Evolutionary conservation across 2,329 filamentous ascomycete genomes (phyloP).

Genomic region (Sordariomycetes sp.): DNA sequence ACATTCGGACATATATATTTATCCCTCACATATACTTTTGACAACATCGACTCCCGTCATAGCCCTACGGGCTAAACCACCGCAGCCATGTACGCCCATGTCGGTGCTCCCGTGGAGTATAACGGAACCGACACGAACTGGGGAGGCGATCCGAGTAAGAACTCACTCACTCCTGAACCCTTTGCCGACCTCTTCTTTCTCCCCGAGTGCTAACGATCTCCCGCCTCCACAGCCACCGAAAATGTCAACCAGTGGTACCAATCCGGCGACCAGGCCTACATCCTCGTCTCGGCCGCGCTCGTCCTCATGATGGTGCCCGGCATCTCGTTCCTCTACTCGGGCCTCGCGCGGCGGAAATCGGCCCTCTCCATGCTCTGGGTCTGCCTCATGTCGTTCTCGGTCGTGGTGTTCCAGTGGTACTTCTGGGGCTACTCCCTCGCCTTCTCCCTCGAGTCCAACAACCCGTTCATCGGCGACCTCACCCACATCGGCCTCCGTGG

Average conservation of each 20-base stretch:
- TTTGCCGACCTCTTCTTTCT: not conserved
- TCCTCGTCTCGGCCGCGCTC: constrained; percentile 82
- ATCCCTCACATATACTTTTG: not conserved
- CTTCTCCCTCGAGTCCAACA: constrained; percentile 72
- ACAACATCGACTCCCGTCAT: not conserved
- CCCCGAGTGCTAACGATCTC: not conserved
- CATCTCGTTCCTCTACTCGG: constrained; percentile 94
- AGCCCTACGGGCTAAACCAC: not conserved
- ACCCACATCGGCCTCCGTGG: constrained; percentile 82
- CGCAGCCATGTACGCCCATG: constrained; percentile 41
- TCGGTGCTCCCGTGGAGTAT: constrained; percentile 47
- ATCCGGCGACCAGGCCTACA: constrained; percentile 87
- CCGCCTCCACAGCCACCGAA: constrained; percentile 48
- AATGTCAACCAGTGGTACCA: constrained; percentile 97
- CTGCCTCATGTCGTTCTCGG: constrained; percentile 84
- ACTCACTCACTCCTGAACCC: constrained; percentile 4
- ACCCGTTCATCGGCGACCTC: constrained; percentile 85
- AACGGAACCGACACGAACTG: constrained; percentile 53
- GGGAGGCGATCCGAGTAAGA: constrained; percentile 71
- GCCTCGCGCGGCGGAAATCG: constrained; percentile 93
- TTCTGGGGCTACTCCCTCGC: constrained; percentile 98
- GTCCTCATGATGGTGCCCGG: constrained; percentile 95
- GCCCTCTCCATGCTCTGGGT: constrained; percentile 96
- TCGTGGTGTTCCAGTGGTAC: constrained; percentile 97
- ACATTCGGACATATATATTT: too few species aligned